Base-by-base conservation (phyloP, 371 early-diverging fungal species). In the Rhizopus delemar region DNA sequence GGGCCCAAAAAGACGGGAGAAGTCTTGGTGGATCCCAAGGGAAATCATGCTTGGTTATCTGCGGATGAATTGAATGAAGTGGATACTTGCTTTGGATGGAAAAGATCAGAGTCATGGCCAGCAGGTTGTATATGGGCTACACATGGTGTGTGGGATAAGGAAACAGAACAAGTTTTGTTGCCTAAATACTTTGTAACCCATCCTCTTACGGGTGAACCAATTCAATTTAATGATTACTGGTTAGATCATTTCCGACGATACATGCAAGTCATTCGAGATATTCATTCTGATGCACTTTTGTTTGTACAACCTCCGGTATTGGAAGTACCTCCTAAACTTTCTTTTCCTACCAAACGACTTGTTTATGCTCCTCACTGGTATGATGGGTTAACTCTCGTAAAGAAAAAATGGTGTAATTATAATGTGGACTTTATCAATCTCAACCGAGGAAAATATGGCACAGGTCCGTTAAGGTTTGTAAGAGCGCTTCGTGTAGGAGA, bases 311-410 rank as follows among this genome's bases (percentile, higher is more conserved):
- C 90, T 1, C 84, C 87, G 4, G 85, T 88, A 5, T 67, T 83
- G 45, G 84, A 83, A 46, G 56, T 68, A 9, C 86, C 89, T 6
- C 88, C 89, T 7, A 63, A 66, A 15, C 63, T 81, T 6, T 78
- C 83, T 12, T 52, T 68, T 28, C 51, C 71, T 31, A 61, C 77
- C 0, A 67, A 73, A 4, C 73, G 82, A 11, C 54, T 90, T 7
- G 85, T 82, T 4, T 89, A 86, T 65, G 73, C 87, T 0, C 90
- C 91, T 5, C 91, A 90, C 63, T 90, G 88, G 87, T 90, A 90
- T 52, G 91, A 90, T 60, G 87, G 88, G 0, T 66, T 87, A 51
- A 88, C 89, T 0, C 65, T 90, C 5, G 74, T 89, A 34, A 86
- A 81, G 56, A 88, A 88, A 67, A 72, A 80, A n/a, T 88, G 86